Conservation (phyloP, 371 early-diverging fungal genomes). For the Lichtheimia ornata region DNA sequence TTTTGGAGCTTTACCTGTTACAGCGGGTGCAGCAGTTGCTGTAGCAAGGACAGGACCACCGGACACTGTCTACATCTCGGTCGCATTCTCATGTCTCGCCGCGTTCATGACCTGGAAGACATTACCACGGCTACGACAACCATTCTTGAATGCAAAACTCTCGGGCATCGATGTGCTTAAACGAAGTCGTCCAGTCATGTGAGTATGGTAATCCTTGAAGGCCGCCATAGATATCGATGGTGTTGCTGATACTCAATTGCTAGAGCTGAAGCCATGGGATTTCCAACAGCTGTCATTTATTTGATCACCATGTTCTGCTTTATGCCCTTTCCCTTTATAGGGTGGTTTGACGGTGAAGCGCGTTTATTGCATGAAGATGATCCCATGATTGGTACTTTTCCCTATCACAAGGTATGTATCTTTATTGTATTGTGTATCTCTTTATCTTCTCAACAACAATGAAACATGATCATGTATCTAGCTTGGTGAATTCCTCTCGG, state of each 20-base stretch:
- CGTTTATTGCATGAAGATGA: constrained; percentile 37
- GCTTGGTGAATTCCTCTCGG: constrained; percentile 87
- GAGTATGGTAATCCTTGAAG: constrained; percentile 15
- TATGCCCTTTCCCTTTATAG: constrained; percentile 90
- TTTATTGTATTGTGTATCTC: not conserved
- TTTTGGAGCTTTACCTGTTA: not conserved
- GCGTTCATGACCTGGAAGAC: constrained; percentile 58
- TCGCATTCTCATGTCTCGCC: constrained; percentile 69
- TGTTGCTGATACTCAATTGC: not conserved
- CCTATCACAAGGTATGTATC: constrained; percentile 63
- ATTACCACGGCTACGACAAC: constrained; percentile 55
- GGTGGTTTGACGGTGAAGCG: constrained; percentile 63
- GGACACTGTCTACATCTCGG: constrained; percentile 39
- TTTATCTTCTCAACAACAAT: no score
- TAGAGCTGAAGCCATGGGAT: constrained; percentile 46
- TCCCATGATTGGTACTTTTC: constrained; percentile 60
- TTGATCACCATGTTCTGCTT: constrained; percentile 86
- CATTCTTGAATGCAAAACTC: constrained; percentile 73
- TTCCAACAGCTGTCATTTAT: constrained; percentile 67
- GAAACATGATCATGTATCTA: no score
- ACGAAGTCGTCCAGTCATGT: constrained; percentile 69
- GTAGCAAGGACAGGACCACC: not conserved
- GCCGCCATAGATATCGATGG: not conserved
- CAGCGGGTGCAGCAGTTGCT: not conserved
- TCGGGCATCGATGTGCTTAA: constrained; percentile 87